These are phyloP conservation scores for Brassica carinata DNA, from an alignment of 345 rosid species.

Conservation along the genomic window DNA sequence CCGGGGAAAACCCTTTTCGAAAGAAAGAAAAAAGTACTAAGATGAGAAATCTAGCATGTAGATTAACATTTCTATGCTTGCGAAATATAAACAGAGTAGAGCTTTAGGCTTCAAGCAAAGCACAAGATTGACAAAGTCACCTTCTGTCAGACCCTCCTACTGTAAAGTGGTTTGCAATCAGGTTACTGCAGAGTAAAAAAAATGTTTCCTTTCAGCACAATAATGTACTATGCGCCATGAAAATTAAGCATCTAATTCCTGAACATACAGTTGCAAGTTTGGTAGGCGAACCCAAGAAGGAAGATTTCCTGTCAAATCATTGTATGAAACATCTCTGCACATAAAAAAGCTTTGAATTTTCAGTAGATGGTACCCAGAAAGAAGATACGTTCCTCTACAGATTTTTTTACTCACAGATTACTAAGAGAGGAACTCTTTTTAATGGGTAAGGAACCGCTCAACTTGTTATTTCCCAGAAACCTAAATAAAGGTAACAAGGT, in stretches of 20 bases:
- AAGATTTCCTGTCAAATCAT: conserved; percentile 59
- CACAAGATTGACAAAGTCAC: not conserved
- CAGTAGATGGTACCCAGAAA: not conserved
- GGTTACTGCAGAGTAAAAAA: not conserved
- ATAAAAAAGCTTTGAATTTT: not conserved
- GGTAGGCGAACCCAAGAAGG: conserved; percentile 66
- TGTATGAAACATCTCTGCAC: conserved; percentile 81
- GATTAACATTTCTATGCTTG: not conserved
- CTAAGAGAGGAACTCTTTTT: conserved; percentile 54
- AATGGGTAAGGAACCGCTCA: conserved; percentile 62
- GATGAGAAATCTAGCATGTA: conserved; percentile 24
- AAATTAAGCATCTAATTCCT: conserved; percentile 9
- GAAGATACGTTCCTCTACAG: conserved; percentile 17
- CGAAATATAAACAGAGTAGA: not conserved
- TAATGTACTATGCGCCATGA: conserved; percentile 4
- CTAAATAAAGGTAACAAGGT: conserved; percentile 42
- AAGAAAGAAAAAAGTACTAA: conserved; percentile 12
- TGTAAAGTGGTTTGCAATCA: not conserved
- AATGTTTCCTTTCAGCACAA: not conserved
- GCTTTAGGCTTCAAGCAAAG: not conserved
- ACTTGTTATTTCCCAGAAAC: conserved; percentile 51
- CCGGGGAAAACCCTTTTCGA: conserved; percentile 51
- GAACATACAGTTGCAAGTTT: conserved; percentile 58
- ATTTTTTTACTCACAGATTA: conserved; percentile 57
- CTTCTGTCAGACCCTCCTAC: not conserved